These are phyloP conservation scores for Corchorus olitorius DNA, from an alignment of 345 rosid species.

Conservation along the genomic window DNA sequence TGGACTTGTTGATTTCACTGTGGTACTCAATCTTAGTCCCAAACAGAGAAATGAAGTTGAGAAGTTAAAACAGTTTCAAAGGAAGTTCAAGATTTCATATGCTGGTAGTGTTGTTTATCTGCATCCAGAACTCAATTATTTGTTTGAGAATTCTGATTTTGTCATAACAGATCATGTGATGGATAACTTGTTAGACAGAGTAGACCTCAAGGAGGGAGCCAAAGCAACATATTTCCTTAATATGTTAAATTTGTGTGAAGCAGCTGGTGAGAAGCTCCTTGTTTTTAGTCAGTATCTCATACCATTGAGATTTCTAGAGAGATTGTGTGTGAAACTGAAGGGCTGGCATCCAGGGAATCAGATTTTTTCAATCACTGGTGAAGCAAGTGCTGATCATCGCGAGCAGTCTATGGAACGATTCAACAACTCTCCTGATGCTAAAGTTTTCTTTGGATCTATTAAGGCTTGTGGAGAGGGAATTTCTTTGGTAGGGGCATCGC, in stretches of 20 bases:
- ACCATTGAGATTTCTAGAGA: constrained; percentile 76
- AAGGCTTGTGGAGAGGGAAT: constrained; percentile 96
- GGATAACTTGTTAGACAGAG: constrained; percentile 50
- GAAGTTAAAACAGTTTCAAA: constrained; percentile 37
- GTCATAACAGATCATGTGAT: constrained; percentile 45
- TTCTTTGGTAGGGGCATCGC: constrained; percentile 88
- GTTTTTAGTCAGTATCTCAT: constrained; percentile 84
- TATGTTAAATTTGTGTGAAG: constrained; percentile 61
- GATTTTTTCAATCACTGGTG: constrained; percentile 74
- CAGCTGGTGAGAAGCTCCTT: constrained; percentile 66
- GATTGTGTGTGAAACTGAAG: constrained; percentile 45
- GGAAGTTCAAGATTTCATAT: constrained; percentile 67
- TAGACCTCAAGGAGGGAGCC: constrained; percentile 66
- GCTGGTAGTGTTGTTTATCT: constrained; percentile 69
- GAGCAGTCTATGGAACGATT: constrained; percentile 78
- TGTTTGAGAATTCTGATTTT: constrained; percentile 31
- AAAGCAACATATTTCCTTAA: constrained; percentile 80
- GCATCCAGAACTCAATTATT: constrained; percentile 57
- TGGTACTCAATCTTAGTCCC: constrained; percentile 60
- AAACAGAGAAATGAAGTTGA: constrained; percentile 57
- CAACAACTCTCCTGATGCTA: constrained; percentile 72
- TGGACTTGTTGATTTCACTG: constrained; percentile 78
- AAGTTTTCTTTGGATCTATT: constrained; percentile 86
- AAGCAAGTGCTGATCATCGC: constrained; percentile 64
- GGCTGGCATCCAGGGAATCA: constrained; percentile 69